A percentile compares a stretch with the other conserved stretches of the same genome.
phyloP scores from a whole-genome alignment of 2,329 filamentous ascomycete genomes.

The Pseudogymnoascus verrucosus region DNA sequence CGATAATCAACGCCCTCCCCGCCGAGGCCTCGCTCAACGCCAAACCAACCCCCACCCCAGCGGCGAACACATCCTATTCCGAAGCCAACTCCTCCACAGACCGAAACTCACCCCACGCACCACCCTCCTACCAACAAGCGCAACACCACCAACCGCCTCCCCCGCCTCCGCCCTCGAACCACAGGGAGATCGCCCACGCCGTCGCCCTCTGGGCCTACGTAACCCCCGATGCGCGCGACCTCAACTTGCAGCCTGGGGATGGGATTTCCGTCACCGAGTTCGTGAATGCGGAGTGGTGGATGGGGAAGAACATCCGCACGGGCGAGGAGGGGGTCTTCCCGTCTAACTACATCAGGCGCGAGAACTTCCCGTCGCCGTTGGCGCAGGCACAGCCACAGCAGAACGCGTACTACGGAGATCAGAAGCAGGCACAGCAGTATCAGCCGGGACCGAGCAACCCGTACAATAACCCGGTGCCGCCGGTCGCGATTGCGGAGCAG shows the following conservation, averaged over 20 bases:
- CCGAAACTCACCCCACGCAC: slow-evolving; percentile 12
- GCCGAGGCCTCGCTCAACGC: slow-evolving; percentile 51
- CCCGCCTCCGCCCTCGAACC: slow-evolving; percentile 34
- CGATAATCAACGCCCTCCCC: slow-evolving; percentile 68
- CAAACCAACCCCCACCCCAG: slow-evolving; percentile 25
- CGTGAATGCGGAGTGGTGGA: slow-evolving; percentile 98
- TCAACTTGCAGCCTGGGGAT: slow-evolving; percentile 75
- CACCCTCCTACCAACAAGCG: slow-evolving; percentile 14
- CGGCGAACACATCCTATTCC: slow-evolving; percentile 16
- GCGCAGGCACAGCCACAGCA: slow-evolving; percentile 26
- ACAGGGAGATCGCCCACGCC: slow-evolving; percentile 61
- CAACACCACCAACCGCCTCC: slow-evolving; percentile 17
- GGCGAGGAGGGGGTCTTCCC: slow-evolving; percentile 89
- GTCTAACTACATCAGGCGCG: slow-evolving; percentile 74
- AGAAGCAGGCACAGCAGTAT: slow-evolving; percentile 19
- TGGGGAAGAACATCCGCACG: slow-evolving; percentile 77
- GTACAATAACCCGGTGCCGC: slow-evolving; percentile 64
- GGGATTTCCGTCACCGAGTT: slow-evolving; percentile 74
- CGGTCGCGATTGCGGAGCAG: slow-evolving; percentile 61
- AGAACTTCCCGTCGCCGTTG: slow-evolving; percentile 48
- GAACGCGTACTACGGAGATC: slow-evolving; percentile 27
- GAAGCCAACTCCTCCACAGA: slow-evolving; percentile 15
- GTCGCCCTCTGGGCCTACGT: slow-evolving; percentile 78
- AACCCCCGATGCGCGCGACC: slow-evolving; percentile 68
- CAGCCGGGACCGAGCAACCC: slow-evolving; percentile 46